These are phyloP conservation scores for Xylariaceae sp. DNA, from an alignment of 2,329 filamentous ascomycete species.

Conservation along the genomic window DNA sequence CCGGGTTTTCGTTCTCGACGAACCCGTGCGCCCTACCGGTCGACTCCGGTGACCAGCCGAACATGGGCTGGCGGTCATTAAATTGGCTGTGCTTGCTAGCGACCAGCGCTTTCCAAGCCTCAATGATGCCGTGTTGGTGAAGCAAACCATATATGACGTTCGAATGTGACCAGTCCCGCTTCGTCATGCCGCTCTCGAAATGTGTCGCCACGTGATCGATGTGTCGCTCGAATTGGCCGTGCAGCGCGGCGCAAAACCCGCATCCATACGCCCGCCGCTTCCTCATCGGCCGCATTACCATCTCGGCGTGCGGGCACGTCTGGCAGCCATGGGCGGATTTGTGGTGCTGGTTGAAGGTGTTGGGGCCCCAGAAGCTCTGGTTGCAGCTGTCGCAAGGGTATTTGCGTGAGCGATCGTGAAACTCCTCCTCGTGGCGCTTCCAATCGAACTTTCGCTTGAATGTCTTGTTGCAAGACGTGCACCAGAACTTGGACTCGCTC, in stretches of 20 bases:
- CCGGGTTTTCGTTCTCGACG: conserved; percentile 56
- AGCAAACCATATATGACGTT: conserved; percentile 62
- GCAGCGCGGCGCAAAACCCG: conserved; percentile 59
- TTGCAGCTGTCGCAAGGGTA: conserved; percentile 64
- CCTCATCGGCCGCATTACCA: conserved; percentile 56
- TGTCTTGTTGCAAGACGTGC: conserved; percentile 52
- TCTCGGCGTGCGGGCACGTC: conserved; percentile 59
- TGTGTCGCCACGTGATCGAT: conserved; percentile 64
- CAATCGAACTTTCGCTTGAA: conserved; percentile 64
- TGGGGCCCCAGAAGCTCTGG: conserved; percentile 62
- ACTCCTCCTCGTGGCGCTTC: conserved; percentile 65
- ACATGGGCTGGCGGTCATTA: conserved; percentile 48
- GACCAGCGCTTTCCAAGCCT: conserved; percentile 55
- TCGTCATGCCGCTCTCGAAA: conserved; percentile 58
- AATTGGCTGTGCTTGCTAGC: conserved; percentile 41
- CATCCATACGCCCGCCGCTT: conserved; percentile 65
- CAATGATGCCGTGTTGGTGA: conserved; percentile 58
- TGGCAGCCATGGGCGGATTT: conserved; percentile 60
- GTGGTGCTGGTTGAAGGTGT: conserved; percentile 63
- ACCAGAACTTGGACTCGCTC: conserved; percentile 33
- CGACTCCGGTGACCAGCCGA: conserved; percentile 54
- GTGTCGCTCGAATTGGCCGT: conserved; percentile 59
- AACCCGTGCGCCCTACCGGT: conserved; percentile 53
- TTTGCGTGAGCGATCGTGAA: conserved; percentile 62
- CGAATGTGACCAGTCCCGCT: conserved; percentile 63